Evolutionary conservation across 352 stramenopile genomes (phyloP).

Genomic region (Blastocystis sp.): DNA sequence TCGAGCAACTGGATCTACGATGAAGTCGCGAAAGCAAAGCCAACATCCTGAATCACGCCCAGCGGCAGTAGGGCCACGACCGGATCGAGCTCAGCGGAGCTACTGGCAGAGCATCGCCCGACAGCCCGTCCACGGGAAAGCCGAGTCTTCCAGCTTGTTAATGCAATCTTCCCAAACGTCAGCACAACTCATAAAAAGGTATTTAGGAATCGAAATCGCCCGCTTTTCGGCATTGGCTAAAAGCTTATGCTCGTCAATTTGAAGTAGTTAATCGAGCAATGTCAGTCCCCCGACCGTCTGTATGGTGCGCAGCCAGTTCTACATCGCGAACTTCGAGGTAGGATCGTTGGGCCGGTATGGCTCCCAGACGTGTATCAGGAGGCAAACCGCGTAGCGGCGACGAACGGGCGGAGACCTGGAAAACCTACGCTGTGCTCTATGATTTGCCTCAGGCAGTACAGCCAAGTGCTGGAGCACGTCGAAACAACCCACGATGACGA

Average conservation of each 20-base stretch:
- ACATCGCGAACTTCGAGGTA: constrained; percentile 65
- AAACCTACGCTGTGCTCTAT: constrained; percentile 49
- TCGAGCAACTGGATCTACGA: constrained; percentile 50
- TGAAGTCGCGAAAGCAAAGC: not conserved
- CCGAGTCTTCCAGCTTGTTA: constrained; percentile 48
- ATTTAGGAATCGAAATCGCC: not conserved
- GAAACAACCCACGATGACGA: constrained; percentile 42
- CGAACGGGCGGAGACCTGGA: constrained; percentile 16
- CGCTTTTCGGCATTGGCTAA: not conserved
- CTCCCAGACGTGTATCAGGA: constrained; percentile 61
- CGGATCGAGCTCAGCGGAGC: constrained; percentile 3
- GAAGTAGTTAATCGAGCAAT: not conserved
- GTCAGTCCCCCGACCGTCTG: constrained; percentile 63
- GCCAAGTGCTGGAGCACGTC: constrained; percentile 19
- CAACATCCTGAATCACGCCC: constrained; percentile 46
- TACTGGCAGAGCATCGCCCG: not conserved
- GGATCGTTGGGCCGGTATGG: not conserved
- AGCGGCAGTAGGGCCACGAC: not conserved
- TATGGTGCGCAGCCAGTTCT: constrained; percentile 68
- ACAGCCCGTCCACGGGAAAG: constrained; percentile 39
- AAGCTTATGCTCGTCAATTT: not conserved
- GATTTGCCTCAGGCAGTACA: constrained; percentile 47
- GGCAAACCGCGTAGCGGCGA: constrained; percentile 27
- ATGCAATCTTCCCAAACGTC: constrained; percentile 67
- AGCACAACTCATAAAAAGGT: constrained; percentile 8